These are phyloP conservation scores for Phialocephala subalpina DNA, from an alignment of 2,329 filamentous ascomycete species.

Conservation along the genomic window DNA sequence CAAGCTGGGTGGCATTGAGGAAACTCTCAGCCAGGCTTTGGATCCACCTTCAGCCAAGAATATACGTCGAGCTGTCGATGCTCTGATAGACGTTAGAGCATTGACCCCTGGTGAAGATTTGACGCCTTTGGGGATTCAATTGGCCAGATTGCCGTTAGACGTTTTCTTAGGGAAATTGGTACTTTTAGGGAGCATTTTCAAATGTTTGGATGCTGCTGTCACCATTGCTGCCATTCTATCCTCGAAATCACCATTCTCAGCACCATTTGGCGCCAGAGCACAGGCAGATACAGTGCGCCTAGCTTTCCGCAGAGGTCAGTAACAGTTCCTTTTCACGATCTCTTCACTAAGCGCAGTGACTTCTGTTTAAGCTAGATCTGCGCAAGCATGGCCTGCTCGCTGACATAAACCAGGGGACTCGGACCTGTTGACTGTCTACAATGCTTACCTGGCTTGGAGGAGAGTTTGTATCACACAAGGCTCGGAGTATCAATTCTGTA, in stretches of 20 bases:
- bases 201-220: constrained; percentile 88
- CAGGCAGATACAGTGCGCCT: constrained; percentile 83
- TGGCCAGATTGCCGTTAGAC: constrained; percentile 89
- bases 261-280: constrained; percentile 82
- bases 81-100: constrained; percentile 90
- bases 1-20: constrained; percentile 91
- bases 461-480: constrained; percentile 74
- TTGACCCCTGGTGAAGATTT: constrained; percentile 83
- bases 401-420: constrained; percentile 83
- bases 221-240: constrained; percentile 93
- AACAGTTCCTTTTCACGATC: constrained; percentile 1
- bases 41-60: constrained; percentile 93
- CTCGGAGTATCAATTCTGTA: constrained; percentile 89
- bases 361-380: background rate
- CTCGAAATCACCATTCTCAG: constrained; percentile 92
- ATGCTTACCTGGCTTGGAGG: constrained; percentile 91
- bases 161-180: constrained; percentile 96
- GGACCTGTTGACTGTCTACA: constrained; percentile 91
- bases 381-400: constrained; percentile 31
- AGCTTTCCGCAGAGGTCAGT: constrained; percentile 74
- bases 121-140: constrained; percentile 84
- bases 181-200: constrained; percentile 84
- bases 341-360: background rate
- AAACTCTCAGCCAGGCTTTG: constrained; percentile 85
- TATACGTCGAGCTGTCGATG: constrained; percentile 90